A percentile compares a stretch with the other conserved stretches of the same genome.
Conservation (phyloP, 345 rosid genomes). For the Gynandropsis gynandra region DNA sequence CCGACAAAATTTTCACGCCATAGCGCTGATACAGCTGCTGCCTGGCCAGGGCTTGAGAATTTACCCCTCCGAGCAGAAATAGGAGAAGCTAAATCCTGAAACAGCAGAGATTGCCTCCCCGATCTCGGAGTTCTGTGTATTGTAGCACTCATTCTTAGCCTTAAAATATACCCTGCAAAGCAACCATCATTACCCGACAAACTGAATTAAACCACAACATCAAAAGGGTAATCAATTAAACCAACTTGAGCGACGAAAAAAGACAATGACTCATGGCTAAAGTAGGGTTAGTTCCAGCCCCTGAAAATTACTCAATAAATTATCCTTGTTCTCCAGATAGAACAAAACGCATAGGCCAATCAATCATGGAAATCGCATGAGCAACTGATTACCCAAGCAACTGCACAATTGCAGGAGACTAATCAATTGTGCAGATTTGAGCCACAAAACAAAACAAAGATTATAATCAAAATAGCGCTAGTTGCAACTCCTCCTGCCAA, state of each 20-base stretch:
- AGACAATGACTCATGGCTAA: neutral
- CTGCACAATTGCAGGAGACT: too few relatives aligned
- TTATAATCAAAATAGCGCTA: too few relatives aligned
- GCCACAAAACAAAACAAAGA: too few relatives aligned
- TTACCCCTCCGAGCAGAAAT: constrained; percentile 70
- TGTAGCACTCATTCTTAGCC: constrained; percentile 44
- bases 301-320: neutral
- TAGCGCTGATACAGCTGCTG: constrained; percentile 91
- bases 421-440: too few relatives aligned
- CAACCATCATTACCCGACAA: neutral
- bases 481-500: too few relatives aligned
- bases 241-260: neutral
- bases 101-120: constrained; percentile 72
- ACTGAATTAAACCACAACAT: neutral
- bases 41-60: constrained; percentile 73
- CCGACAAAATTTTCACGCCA: constrained; percentile 90
- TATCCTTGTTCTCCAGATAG: neutral
- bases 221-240: neutral
- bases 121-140: constrained; percentile 70
- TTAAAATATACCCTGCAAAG: constrained; percentile 17
- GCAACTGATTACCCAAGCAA: too few relatives aligned
- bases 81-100: constrained; percentile 86
- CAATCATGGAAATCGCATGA: neutral
- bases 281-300: neutral
- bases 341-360: neutral